These are phyloP conservation scores for Candida dubliniensis DNA, from an alignment of 1,139 yeast genomes.

Conservation along the genomic window DNA sequence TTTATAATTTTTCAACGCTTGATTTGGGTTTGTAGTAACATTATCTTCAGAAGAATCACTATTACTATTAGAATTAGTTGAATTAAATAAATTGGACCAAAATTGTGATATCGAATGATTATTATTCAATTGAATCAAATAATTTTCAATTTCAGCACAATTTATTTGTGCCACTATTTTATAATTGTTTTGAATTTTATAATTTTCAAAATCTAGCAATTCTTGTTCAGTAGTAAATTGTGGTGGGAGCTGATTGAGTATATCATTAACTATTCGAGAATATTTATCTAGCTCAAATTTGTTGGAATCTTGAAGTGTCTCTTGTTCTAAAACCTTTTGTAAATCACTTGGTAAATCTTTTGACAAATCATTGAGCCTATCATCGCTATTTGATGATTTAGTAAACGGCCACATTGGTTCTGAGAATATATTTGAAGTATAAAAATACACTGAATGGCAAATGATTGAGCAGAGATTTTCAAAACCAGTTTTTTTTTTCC, in stretches of 20 bases:
- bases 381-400: slow-evolving; percentile 9
- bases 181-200: slow-evolving; percentile 30
- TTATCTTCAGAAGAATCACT: too few relatives aligned
- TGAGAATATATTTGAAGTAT: too few relatives aligned
- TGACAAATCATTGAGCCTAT: slow-evolving; percentile 26
- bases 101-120: slow-evolving; percentile 1
- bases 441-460: too few relatives aligned
- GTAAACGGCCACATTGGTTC: slow-evolving; percentile 28
- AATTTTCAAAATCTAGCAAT: slow-evolving; percentile 29
- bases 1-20: slow-evolving; percentile 2
- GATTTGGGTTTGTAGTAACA: not conserved
- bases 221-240: slow-evolving; percentile 18
- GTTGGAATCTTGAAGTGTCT: slow-evolving; percentile 17
- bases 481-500: not conserved
- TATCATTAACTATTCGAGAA: slow-evolving; percentile 30
- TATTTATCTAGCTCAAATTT: slow-evolving; percentile 30
- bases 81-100: too few relatives aligned
- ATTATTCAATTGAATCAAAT: slow-evolving; percentile 39
- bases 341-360: slow-evolving; percentile 33
- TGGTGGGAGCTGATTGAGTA: slow-evolving; percentile 20
- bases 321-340: slow-evolving; percentile 33
- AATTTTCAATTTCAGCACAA: slow-evolving; percentile 44
- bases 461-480: not conserved
- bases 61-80: too few relatives aligned
- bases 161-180: slow-evolving; percentile 33